Evolutionary conservation across 2,329 filamentous ascomycete species (phyloP).

Genomic region (Cladosporium austrohemisphaericum): DNA sequence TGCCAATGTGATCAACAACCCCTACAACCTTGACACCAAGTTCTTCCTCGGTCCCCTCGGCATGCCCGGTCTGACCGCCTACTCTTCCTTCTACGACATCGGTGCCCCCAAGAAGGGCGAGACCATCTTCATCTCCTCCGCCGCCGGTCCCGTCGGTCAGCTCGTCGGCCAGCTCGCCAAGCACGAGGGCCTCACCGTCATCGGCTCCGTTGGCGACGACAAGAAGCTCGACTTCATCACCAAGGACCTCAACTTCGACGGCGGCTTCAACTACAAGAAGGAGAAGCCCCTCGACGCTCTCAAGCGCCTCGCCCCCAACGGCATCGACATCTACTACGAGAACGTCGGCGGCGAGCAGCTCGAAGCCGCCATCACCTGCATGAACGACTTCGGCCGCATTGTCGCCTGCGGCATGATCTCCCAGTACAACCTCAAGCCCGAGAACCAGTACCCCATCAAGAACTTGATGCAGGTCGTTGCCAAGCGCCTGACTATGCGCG

Average conservation of each 20-base stretch:
- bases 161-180: constrained; percentile 81
- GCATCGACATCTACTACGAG: constrained; percentile 80
- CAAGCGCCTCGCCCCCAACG: constrained; percentile 66
- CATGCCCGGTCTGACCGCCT: constrained; percentile 75
- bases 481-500: constrained; percentile 68
- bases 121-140: constrained; percentile 78
- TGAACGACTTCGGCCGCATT: constrained; percentile 68
- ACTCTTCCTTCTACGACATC: constrained; percentile 69
- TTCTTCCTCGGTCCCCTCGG: constrained; percentile 70
- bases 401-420: constrained; percentile 64
- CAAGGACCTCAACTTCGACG: constrained; percentile 67
- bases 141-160: constrained; percentile 77
- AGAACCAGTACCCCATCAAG: constrained; percentile 61
- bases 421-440: constrained; percentile 64
- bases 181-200: constrained; percentile 71
- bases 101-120: constrained; percentile 72
- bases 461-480: constrained; percentile 62
- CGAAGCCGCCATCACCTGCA: constrained; percentile 60
- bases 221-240: constrained; percentile 38
- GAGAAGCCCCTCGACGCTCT: constrained; percentile 68
- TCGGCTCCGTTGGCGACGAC: constrained; percentile 75
- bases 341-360: constrained; percentile 72
- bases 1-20: constrained; percentile 63
- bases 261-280: constrained; percentile 85
- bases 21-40: constrained; percentile 60